These are phyloP conservation scores for Zalaria obscura DNA, from an alignment of 2,329 filamentous ascomycete genomes.

Conservation along the genomic window DNA sequence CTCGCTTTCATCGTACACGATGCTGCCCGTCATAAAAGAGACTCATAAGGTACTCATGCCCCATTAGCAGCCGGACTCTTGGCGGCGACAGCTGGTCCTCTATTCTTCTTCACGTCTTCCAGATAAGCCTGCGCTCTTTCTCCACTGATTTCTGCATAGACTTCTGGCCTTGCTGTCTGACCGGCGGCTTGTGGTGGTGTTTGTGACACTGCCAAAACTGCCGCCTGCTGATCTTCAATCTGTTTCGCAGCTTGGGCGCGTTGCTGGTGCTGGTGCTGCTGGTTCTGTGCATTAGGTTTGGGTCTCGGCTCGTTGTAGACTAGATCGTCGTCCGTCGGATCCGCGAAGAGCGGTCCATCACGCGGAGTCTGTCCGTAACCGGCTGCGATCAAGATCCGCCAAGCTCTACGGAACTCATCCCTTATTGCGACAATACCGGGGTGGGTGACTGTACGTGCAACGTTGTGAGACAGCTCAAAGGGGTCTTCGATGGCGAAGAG, in stretches of 20 bases:
- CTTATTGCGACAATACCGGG: constrained; percentile 68
- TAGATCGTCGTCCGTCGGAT: constrained; percentile 7
- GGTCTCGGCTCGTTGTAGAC: background rate
- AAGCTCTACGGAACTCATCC: constrained; percentile 71
- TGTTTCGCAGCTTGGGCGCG: background rate
- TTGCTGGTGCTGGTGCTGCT: background rate
- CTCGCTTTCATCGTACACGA: too few relatives aligned
- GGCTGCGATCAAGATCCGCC: constrained; percentile 50
- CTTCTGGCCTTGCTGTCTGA: background rate
- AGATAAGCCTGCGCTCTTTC: background rate
- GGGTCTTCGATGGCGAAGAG: constrained; percentile 86
- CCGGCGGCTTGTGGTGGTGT: background rate
- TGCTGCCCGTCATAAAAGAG: too few relatives aligned
- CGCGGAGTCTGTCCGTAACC: constrained; percentile 23
- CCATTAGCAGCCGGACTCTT: too few relatives aligned
- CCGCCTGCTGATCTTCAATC: background rate
- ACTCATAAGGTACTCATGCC: too few relatives aligned
- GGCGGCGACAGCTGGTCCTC: background rate
- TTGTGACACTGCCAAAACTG: background rate
- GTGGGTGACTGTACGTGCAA: constrained; percentile 74
- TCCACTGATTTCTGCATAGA: background rate
- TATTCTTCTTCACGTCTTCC: background rate
- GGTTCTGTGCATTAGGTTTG: background rate
- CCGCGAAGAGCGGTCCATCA: constrained; percentile 15
- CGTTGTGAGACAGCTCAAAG: constrained; percentile 78